Percentiles rank a stretch among this genome's conserved stretches.
These are phyloP conservation scores for Chytriomyces hyalinus DNA, from an alignment of 192 early-diverging fungal genomes.

Conservation along the genomic window DNA sequence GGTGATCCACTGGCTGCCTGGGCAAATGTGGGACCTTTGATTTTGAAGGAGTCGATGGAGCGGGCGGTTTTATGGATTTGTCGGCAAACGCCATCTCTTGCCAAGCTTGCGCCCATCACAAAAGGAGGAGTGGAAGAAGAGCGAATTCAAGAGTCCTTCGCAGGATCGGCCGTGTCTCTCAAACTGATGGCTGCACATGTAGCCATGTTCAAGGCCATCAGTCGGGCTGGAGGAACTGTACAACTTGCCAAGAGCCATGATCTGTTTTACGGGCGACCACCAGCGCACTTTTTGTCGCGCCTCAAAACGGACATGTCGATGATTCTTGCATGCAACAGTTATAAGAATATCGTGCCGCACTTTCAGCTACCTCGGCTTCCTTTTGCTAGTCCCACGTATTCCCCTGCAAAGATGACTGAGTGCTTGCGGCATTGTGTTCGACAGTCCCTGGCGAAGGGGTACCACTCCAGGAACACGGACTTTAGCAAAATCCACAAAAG, in stretches of 20 bases:
- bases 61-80: constrained; percentile 40
- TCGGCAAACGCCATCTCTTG: constrained; percentile 22
- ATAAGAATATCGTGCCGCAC: constrained; percentile 24
- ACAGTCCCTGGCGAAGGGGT: constrained; percentile 39
- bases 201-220: constrained; percentile 23
- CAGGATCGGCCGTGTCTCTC: constrained; percentile 11
- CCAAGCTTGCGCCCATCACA: constrained; percentile 14
- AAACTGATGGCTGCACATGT: constrained; percentile 28
- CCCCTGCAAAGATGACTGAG: constrained; percentile 28
- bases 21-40: constrained; percentile 18
- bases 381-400: constrained; percentile 5
- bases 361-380: constrained; percentile 25
- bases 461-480: constrained; percentile 40
- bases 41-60: constrained; percentile 31
- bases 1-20: constrained; percentile 7
- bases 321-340: neutral
- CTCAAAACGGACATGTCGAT: constrained; percentile 17
- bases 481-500: constrained; percentile 37
- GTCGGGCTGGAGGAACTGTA: neutral
- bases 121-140: constrained; percentile 3
- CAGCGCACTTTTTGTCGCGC: constrained; percentile 23
- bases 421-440: constrained; percentile 17
- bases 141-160: constrained; percentile 30
- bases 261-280: constrained; percentile 37
- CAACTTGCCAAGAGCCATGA: constrained; percentile 27